A percentile compares a stretch with the other conserved stretches of the same genome.
Conservation (phyloP, 2,329 filamentous ascomycete species). For the Fusarium sp. region DNA sequence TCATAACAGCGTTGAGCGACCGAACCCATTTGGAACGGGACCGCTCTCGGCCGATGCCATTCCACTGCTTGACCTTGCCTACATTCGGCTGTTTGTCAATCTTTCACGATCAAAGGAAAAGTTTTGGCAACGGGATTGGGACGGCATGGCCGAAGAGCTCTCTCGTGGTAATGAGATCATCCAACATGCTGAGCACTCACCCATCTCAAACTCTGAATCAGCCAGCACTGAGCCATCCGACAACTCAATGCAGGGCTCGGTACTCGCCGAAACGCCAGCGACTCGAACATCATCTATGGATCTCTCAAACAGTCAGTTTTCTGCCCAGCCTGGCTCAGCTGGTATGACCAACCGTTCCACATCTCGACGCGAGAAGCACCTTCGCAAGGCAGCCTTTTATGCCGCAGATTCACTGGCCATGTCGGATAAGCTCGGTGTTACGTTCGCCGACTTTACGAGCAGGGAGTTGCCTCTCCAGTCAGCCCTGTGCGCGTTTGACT, state of each 20-base stretch:
- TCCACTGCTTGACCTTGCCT: slow-evolving; percentile 89
- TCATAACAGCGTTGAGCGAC: slow-evolving; percentile 83
- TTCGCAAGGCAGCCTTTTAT: slow-evolving; percentile 95
- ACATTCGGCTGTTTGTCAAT: slow-evolving; percentile 92
- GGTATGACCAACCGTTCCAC: slow-evolving; percentile 55
- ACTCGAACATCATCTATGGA: slow-evolving; percentile 62
- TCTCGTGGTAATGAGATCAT: slow-evolving; percentile 80
- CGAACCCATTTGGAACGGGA: slow-evolving; percentile 83
- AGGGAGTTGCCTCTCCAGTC: slow-evolving; percentile 90
- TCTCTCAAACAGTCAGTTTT: slow-evolving; percentile 53
- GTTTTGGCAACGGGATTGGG: slow-evolving; percentile 94
- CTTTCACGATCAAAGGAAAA: slow-evolving; percentile 92
- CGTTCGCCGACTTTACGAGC: slow-evolving; percentile 84
- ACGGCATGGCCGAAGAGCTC: slow-evolving; percentile 89
- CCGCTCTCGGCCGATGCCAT: slow-evolving; percentile 92
- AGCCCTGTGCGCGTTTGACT: slow-evolving; percentile 93
- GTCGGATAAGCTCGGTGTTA: slow-evolving; percentile 86
- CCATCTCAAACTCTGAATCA: slow-evolving; percentile 60
- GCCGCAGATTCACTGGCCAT: slow-evolving; percentile 91
- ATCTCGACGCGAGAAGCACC: slow-evolving; percentile 83
- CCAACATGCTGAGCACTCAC: slow-evolving; percentile 75
- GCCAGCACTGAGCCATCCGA: slow-evolving; percentile 58
- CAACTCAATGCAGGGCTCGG: slow-evolving; percentile 56
- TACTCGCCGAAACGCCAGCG: slow-evolving; percentile 63
- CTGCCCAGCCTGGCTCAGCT: slow-evolving; percentile 37